Evolutionary conservation across 2,329 filamentous ascomycete genomes (phyloP).

Genomic region (Paracoccidioides brasiliensis): DNA sequence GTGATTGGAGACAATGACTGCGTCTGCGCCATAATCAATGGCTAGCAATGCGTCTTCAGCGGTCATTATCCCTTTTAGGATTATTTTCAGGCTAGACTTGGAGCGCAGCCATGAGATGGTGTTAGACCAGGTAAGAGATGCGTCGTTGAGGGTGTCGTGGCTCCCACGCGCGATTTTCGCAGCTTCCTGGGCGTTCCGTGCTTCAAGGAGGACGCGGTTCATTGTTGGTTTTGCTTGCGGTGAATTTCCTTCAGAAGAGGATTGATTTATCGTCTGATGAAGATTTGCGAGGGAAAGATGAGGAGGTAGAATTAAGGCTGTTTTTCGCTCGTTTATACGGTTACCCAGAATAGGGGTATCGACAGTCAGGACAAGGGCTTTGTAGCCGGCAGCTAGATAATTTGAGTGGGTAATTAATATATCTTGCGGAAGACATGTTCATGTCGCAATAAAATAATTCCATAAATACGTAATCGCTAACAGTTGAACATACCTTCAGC

Average conservation of each 20-base stretch:
- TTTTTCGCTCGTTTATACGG: slow-evolving; percentile 27
- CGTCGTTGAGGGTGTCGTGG: slow-evolving; percentile 42
- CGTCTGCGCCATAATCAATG: slow-evolving; percentile 29
- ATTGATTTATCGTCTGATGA: slow-evolving; percentile 52
- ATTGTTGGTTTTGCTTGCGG: slow-evolving; percentile 27
- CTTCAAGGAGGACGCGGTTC: slow-evolving; percentile 39
- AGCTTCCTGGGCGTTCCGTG: slow-evolving; percentile 47
- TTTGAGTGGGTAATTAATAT: slow-evolving; percentile 32
- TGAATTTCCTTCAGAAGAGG: slow-evolving; percentile 43
- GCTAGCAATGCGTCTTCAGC: slow-evolving; percentile 34
- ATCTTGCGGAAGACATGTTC: not conserved
- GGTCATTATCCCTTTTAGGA: slow-evolving; percentile 43
- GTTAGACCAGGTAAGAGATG: not conserved
- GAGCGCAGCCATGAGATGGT: not conserved
- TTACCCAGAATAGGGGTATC: slow-evolving; percentile 58
- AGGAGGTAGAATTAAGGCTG: not conserved
- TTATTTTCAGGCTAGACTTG: slow-evolving; percentile 26
- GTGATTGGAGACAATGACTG: slow-evolving; percentile 34
- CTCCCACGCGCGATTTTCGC: slow-evolving; percentile 41
- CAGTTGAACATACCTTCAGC: slow-evolving; percentile 56
- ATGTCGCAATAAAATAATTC: not conserved
- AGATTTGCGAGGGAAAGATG: slow-evolving; percentile 1
- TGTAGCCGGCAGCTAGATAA: slow-evolving; percentile 43
- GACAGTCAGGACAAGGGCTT: slow-evolving; percentile 55
- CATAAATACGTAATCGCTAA: not conserved